Base-by-base conservation (phyloP, 1,284 basidiomycete genomes). In the Trichosporon sp. region DNA sequence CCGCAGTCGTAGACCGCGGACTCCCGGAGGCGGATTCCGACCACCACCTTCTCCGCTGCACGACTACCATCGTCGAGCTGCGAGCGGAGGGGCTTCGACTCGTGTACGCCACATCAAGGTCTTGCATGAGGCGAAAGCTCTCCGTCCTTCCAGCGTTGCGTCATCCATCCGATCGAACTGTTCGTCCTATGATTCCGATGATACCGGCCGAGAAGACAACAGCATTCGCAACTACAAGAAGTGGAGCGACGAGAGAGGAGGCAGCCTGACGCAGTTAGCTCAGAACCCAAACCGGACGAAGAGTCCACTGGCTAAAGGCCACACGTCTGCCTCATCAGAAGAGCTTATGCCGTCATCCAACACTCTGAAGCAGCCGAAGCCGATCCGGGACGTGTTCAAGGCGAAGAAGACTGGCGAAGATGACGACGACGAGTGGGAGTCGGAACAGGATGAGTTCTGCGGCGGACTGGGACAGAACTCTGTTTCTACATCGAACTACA, bases 331-430 rank as follows among this genome's bases (percentile, higher is more conserved):
- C 10, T 31, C 27, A 3, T 44, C 27, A 4, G 37, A 11, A 3
- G 36, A 29, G n/a, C 23, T 25, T 49, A 52, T 34, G 14, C 32
- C 21, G 34, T 52, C 36, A 14, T 19, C 16, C 29, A 58, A 19
- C 36, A 56, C 25, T 56, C 58, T 14, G 19, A 36, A 14, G 29
- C 16, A 74, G 71, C 33, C 36, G 44, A 13, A 19, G 0, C 77
- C 78, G 1, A 65, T 81, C 1, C 70, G 82, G 10, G 79, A 83
- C 67, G 82, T 83, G 0, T 83, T 83, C 68, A 77, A 81, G 27
- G 11, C 49, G 29, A 70, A 70, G 16, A 76, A 78, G 56, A n/a
- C 49, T n/a, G 25, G 27, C n/a, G 49, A 54, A 4, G 49, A 54
- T 8, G 71, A 74, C 21, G 79, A 78, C 29, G 77, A 78, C 10